Percentiles rank a stretch among this genome's conserved stretches.
Conservation (phyloP, 2,329 filamentous ascomycete species). For the Ploettnerulaceae sp. region DNA sequence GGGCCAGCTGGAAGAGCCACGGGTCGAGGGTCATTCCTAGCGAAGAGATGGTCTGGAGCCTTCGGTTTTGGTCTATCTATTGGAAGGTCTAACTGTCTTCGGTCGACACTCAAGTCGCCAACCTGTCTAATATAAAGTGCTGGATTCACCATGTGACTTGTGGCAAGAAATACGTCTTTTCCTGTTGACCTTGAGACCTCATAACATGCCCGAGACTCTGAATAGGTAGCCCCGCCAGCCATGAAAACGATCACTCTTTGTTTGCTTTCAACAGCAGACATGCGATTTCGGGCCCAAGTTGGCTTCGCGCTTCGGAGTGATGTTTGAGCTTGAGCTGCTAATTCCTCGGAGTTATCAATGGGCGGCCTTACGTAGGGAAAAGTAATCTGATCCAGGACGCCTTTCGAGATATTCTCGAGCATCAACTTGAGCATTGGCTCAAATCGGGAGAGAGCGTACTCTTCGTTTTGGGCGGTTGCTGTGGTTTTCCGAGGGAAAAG, state of each 20-base stretch:
- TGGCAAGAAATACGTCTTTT: constrained; percentile 81
- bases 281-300: constrained; percentile 85
- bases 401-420: constrained; percentile 68
- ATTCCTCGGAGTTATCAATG: constrained; percentile 54
- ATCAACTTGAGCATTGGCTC: constrained; percentile 77
- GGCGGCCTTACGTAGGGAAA: constrained; percentile 74
- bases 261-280: constrained; percentile 70
- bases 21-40: constrained; percentile 56
- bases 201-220: constrained; percentile 84
- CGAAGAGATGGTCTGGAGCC: constrained; percentile 81
- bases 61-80: constrained; percentile 74
- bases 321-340: constrained; percentile 53
- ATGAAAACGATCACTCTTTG: constrained; percentile 92
- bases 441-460: constrained; percentile 82
- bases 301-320: constrained; percentile 89
- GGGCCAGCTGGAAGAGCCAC: constrained; percentile 33
- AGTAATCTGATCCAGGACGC: constrained; percentile 57
- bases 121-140: constrained; percentile 78
- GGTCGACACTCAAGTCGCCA: constrained; percentile 70
- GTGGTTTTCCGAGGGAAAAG: constrained; percentile 67
- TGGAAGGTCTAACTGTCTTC: constrained; percentile 73
- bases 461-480: constrained; percentile 56
- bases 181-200: constrained; percentile 68
- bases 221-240: constrained; percentile 91
- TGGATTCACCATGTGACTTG: constrained; percentile 89